Percentiles rank a stretch among this genome's conserved stretches.
Conservation (phyloP, 768 basidiomycete species). For the Rhodotorula paludigena region DNA sequence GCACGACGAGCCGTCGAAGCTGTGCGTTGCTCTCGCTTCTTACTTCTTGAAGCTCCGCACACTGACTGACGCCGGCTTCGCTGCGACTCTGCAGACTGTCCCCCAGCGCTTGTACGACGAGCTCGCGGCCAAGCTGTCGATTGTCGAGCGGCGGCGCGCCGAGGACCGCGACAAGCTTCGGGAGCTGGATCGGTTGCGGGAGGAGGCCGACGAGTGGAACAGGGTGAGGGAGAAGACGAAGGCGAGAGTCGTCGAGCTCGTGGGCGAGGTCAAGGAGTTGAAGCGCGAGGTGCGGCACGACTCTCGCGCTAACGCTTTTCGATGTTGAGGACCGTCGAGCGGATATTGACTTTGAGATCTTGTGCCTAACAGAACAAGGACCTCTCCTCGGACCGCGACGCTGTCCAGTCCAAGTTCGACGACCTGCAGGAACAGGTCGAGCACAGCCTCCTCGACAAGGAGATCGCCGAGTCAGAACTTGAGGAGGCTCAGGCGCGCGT, state of each 20-base stretch:
- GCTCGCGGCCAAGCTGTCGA: constrained; percentile 71
- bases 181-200: constrained; percentile 74
- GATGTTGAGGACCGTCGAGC: neutral
- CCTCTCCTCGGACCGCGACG: constrained; percentile 62
- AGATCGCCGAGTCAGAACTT: constrained; percentile 62
- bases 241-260: constrained; percentile 42
- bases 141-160: constrained; percentile 76
- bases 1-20: constrained; percentile 2
- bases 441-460: constrained; percentile 91
- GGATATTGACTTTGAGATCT: neutral
- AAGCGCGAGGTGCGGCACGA: constrained; percentile 17
- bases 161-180: constrained; percentile 81
- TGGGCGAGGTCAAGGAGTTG: constrained; percentile 34
- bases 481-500: constrained; percentile 28
- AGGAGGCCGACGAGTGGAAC: constrained; percentile 77
- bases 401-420: constrained; percentile 64
- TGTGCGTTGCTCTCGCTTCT: neutral
- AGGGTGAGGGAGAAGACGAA: constrained; percentile 78
- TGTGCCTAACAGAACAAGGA: constrained; percentile 57
- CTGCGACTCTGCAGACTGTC: constrained; percentile 52
- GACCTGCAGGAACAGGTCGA: constrained; percentile 88
- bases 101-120: constrained; percentile 56
- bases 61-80: no score
- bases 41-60: neutral
- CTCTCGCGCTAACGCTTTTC: neutral